Percentiles rank a stretch among this genome's conserved stretches.
Evolutionary conservation across 2,329 filamentous ascomycete genomes (phyloP).

Genomic region (Rutstroemia sp.): DNA sequence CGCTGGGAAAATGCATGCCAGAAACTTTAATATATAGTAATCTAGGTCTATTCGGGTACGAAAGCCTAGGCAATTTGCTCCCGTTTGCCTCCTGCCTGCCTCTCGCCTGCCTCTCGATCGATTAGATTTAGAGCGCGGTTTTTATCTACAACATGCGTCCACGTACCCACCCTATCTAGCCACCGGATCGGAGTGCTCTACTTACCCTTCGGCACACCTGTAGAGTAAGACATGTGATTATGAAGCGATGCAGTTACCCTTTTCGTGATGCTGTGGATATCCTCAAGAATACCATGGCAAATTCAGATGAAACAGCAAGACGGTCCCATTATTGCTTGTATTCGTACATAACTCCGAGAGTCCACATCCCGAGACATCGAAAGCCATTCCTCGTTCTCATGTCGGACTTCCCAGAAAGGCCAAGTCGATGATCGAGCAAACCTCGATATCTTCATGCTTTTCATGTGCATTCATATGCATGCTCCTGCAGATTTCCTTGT

Average conservation of each 20-base stretch:
- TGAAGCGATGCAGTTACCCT: constrained; percentile 8
- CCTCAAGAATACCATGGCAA: constrained; percentile 3
- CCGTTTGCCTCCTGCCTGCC: no score
- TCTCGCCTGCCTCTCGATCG: no score
- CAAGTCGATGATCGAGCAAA: not conserved
- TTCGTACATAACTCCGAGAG: constrained; percentile 4
- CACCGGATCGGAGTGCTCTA: no score
- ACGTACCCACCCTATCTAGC: no score
- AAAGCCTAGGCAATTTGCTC: no score
- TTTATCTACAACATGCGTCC: no score
- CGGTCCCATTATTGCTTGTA: not conserved
- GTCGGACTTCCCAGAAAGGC: not conserved
- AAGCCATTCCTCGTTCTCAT: not conserved
- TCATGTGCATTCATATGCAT: not conserved
- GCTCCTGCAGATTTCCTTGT: constrained; percentile 4
- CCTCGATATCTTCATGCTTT: not conserved
- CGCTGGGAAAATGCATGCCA: not conserved
- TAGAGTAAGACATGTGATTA: constrained; percentile 9
- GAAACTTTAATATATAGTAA: not conserved
- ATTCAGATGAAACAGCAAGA: constrained; percentile 1
- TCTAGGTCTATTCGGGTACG: no score
- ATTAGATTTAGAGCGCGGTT: no score
- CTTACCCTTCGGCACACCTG: no score
- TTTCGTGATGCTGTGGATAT: not conserved
- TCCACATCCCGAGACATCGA: constrained; percentile 6